Evolutionary conservation across 2,329 filamentous ascomycete genomes (phyloP).

Genomic region (Zymoseptoria brevis): DNA sequence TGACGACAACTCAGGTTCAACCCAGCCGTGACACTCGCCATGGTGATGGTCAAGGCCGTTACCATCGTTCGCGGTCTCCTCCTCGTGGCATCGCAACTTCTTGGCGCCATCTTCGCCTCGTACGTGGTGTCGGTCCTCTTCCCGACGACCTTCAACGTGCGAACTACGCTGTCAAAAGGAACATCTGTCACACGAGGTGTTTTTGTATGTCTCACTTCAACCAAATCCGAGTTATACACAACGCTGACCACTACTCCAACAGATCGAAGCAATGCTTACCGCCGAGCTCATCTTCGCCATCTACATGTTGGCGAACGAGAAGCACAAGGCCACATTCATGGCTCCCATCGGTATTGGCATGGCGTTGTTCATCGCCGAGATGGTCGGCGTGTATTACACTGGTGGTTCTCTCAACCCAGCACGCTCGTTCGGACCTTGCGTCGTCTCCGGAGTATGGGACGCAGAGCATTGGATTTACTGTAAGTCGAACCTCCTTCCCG

Average conservation of each 20-base stretch:
- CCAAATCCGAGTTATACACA: too few species aligned
- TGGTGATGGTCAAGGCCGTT: slow-evolving; percentile 28
- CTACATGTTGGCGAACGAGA: slow-evolving; percentile 35
- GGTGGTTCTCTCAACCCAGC: slow-evolving; percentile 33
- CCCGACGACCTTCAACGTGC: slow-evolving; percentile 31
- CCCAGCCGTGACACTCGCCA: slow-evolving; percentile 28
- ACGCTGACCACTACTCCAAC: background rate
- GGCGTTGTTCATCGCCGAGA: slow-evolving; percentile 40
- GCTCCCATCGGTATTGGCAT: slow-evolving; percentile 43
- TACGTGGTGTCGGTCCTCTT: slow-evolving; percentile 31
- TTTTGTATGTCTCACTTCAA: slow-evolving; percentile 19
- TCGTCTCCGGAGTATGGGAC: slow-evolving; percentile 19
- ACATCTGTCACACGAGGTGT: slow-evolving; percentile 32
- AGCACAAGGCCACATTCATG: slow-evolving; percentile 39
- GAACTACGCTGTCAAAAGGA: slow-evolving; percentile 28
- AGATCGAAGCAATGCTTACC: slow-evolving; percentile 35
- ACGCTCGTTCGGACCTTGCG: slow-evolving; percentile 28
- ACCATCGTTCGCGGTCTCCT: slow-evolving; percentile 28
- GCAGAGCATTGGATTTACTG: slow-evolving; percentile 20
- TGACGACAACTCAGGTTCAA: slow-evolving; percentile 24
- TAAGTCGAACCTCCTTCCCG: slow-evolving; percentile 1
- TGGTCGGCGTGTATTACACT: slow-evolving; percentile 32
- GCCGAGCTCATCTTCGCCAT: slow-evolving; percentile 36
- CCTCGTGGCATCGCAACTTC: slow-evolving; percentile 31
- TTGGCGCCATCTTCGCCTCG: slow-evolving; percentile 32